Base-by-base conservation (phyloP, 164 flowering plant genomes). In the Umbellularia californica region DNA sequence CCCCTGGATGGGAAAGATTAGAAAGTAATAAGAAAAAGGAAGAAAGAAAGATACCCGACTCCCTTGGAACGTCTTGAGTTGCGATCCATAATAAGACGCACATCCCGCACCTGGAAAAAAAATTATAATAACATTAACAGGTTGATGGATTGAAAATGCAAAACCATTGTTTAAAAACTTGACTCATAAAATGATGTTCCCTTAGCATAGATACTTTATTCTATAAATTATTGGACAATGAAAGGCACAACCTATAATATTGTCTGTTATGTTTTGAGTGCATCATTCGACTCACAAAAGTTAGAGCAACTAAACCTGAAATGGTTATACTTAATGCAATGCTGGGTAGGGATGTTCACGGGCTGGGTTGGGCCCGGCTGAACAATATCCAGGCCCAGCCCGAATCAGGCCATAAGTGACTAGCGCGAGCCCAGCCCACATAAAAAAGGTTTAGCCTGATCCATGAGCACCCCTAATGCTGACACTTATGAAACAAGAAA, bases 11-110 rank as follows among this genome's bases (percentile, higher is more conserved):
- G 9, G 10, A 41, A 41, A 41, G 47, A 41, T 9, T 41, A 30
- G 3, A 9, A 41, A 41, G 2, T 7, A 41, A 41, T 1, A 7
- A 7, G 10, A 6, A 58, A 25, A 20, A 13, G 64, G 47, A 47
- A 67, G 50, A 65, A 50, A 58, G 2, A 67, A 75, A 75, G 87
- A 76, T 83, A 92, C 98, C 98, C 98, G 78, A 82, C 84, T 69
- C 84, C 84, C 70, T 82, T 82, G 3, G 84, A 82, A 66, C 84
- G 82, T 65, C 82, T 79, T 30, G 84, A 82, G 72, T 82, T 82
- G 22, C 84, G 84, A 28, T 82, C 84, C 81, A 79, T 82, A 50
- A 82, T 82, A 68, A 82, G 84, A 25, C 82, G 81, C 22, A 82
- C 84, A 79, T 82, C 84, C 47, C 84, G 79, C 66, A 82, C 84